Evolutionary conservation across 129 eudicot species (phyloP).

Genomic region (Lactuca saligna): DNA sequence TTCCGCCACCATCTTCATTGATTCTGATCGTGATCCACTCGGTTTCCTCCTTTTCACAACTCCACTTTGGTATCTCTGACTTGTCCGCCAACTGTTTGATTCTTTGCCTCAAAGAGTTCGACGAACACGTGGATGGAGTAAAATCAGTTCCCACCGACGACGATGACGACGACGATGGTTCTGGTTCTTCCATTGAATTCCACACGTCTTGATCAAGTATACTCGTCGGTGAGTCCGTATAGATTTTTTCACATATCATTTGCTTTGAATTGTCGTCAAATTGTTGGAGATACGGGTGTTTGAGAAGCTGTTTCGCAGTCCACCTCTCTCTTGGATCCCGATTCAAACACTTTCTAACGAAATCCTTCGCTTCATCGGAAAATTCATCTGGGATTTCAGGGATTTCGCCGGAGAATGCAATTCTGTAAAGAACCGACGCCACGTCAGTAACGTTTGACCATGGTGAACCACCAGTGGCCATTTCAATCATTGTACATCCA

Average conservation of each 20-base stretch:
- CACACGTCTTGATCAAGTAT: conserved; percentile 70
- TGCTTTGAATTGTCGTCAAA: background rate
- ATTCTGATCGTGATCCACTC: conserved; percentile 58
- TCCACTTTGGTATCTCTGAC: conserved; percentile 48
- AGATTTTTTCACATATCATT: conserved; percentile 14
- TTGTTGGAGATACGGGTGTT: conserved; percentile 54
- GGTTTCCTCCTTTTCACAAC: conserved; percentile 39
- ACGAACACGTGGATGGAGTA: background rate
- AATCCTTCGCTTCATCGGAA: conserved; percentile 54
- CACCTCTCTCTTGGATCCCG: conserved; percentile 58
- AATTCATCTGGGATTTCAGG: conserved; percentile 50
- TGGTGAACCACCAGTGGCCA: conserved; percentile 66
- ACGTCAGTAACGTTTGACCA: conserved; percentile 43
- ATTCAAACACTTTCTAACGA: conserved; percentile 49
- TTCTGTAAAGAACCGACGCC: conserved; percentile 41
- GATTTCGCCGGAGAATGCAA: conserved; percentile 55
- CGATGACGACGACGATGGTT: conserved; percentile 1
- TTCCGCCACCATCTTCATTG: conserved; percentile 15
- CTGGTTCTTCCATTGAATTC: conserved; percentile 48
- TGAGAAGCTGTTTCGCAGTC: conserved; percentile 59
- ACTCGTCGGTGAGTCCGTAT: conserved; percentile 63
- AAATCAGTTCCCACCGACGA: conserved; percentile 3
- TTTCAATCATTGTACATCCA: conserved; percentile 76
- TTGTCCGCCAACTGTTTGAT: conserved; percentile 37
- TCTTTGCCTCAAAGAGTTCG: conserved; percentile 29